These are phyloP conservation scores for Amanita exitialis DNA, from an alignment of 768 basidiomycete species.

Conservation along the genomic window DNA sequence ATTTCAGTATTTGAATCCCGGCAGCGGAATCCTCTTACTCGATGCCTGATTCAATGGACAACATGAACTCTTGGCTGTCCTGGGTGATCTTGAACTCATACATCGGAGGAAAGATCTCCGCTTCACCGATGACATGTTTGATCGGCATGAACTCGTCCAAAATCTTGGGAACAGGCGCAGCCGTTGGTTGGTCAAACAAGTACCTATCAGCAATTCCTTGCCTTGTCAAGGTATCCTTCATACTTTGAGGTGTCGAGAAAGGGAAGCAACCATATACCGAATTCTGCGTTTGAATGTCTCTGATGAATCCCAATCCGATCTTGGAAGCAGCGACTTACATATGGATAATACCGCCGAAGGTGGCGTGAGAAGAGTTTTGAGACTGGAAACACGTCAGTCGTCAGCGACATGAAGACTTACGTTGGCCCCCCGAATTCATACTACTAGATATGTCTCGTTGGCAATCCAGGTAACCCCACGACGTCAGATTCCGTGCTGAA, in stretches of 20 bases:
- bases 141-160: slow-evolving; percentile 25
- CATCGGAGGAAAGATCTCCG: slow-evolving; percentile 22
- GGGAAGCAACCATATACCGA: slow-evolving; percentile 57
- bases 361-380: slow-evolving; percentile 36
- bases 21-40: slow-evolving; percentile 13
- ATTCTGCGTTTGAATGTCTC: slow-evolving; percentile 22
- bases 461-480: slow-evolving; percentile 44
- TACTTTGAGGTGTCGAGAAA: slow-evolving; percentile 44
- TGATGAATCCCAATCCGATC: neutral
- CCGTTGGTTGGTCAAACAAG: slow-evolving; percentile 28
- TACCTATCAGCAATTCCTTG: slow-evolving; percentile 30
- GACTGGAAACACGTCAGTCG: slow-evolving; percentile 14
- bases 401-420: slow-evolving; percentile 13
- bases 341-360: slow-evolving; percentile 31
- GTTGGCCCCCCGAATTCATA: slow-evolving; percentile 24
- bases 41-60: slow-evolving; percentile 25
- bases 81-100: slow-evolving; percentile 18
- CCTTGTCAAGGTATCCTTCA: slow-evolving; percentile 26
- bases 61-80: slow-evolving; percentile 29
- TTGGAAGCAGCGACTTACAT: slow-evolving; percentile 12
- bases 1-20: neutral
- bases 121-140: slow-evolving; percentile 23
- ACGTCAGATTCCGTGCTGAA: slow-evolving; percentile 31
- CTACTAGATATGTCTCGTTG: slow-evolving; percentile 28
- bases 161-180: slow-evolving; percentile 18